Base-by-base conservation (phyloP, 805 yeast species). In the Phaffomyces opuntiae region DNA sequence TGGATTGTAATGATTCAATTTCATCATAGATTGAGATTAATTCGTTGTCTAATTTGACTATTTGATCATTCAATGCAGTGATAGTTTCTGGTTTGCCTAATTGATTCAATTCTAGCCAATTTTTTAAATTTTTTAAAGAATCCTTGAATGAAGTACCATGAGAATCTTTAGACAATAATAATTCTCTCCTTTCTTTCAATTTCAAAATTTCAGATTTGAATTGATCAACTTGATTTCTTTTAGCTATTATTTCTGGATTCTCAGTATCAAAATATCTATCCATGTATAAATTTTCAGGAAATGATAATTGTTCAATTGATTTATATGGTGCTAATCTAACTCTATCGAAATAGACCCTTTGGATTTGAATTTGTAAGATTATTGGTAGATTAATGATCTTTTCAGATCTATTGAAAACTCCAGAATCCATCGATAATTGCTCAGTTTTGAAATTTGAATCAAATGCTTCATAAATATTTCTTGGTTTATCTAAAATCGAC, bases 281-380 rank as follows among this genome's bases (percentile, higher is more conserved):
- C 76, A 93, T 78, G 61, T 85, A 90, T 9, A 93, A 64, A 11
- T 71, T 77, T 44, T 87, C 86, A 27, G 80, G 78, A 59, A 89
- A 88, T 4, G 90, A 90, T 40, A 93, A 72, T 9, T 89, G 95
- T 47, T 84, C 89, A 38, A 78, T 74, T 3, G 89, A 82, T 61
- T 93, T 93, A 57, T 87, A 87, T 0, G 95, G 87, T 64, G 82
- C 75, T 42, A 81, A 73, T 13, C 75, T 66, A 45, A 72, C 82
- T 39, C 89, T 73, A 59, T 93, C 96, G 62, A 83, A 93, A 61
- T 87, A 87, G 1, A 93, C 98, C 59, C 99, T 74, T 65, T 90
- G 98, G 8, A 93, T 86, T 60, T 93, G 99, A 41, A 93, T 78
- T 61, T 93, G 99, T 41, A 93, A 64, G 42, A 93, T 77, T 7